Percentiles rank a stretch among this genome's conserved stretches.
Evolutionary conservation across 1,284 basidiomycete species (phyloP).

Genomic region (Leccinum fallax): DNA sequence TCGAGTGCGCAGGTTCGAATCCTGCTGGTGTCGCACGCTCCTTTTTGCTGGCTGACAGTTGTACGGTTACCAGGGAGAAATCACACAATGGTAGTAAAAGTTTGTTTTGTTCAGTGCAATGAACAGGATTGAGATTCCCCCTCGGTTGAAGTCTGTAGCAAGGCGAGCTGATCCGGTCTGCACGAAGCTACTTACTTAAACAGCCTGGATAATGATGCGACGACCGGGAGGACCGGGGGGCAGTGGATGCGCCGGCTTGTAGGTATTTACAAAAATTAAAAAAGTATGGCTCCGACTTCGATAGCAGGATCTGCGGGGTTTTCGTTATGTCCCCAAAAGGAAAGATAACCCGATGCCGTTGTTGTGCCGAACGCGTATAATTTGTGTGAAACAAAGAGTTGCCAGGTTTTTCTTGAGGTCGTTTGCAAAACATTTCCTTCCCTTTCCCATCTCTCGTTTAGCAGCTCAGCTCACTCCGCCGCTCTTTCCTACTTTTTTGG

Average conservation of each 20-base stretch:
- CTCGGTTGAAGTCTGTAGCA: neutral
- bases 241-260: neutral
- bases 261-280: neutral
- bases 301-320: conserved; percentile 16
- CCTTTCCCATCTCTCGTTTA: conserved; percentile 18
- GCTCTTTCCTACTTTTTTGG: conserved; percentile 25
- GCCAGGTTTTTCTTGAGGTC: conserved; percentile 13
- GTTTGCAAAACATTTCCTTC: neutral
- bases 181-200: neutral
- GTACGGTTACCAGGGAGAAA: conserved; percentile 1
- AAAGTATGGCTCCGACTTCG: neutral
- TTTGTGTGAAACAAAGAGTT: conserved; percentile 17
- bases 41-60: conserved; percentile 26
- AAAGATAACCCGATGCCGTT: conserved; percentile 13
- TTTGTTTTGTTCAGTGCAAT: neutral
- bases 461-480: conserved; percentile 14
- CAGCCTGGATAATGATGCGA: neutral
- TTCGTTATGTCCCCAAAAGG: conserved; percentile 17
- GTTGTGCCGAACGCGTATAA: conserved; percentile 21
- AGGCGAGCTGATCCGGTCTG: neutral
- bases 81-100: neutral
- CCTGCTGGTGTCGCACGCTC: conserved; percentile 47
- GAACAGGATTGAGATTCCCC: neutral
- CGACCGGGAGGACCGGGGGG: neutral
- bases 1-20: conserved; percentile 45